Evolutionary conservation across 2,329 filamentous ascomycete species (phyloP).

Genomic region (Annulohypoxylon truncatum): DNA sequence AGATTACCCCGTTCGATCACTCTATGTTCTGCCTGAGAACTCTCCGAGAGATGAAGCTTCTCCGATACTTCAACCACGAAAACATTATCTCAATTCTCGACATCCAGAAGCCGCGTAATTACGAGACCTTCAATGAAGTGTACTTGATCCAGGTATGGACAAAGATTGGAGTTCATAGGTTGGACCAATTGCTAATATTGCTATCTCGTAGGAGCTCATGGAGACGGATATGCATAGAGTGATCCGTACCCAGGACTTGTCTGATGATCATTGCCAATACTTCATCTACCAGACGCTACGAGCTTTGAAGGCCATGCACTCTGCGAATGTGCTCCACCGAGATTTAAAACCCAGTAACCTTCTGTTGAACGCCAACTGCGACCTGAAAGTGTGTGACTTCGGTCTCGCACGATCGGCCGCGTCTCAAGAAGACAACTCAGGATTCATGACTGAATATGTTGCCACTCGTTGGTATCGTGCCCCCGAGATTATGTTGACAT

Average conservation of each 20-base stretch:
- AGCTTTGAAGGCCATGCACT: constrained; percentile 99
- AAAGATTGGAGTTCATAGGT: not conserved
- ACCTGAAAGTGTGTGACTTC: constrained; percentile 99
- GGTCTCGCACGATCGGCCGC: constrained; percentile 94
- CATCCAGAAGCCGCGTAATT: constrained; percentile 97
- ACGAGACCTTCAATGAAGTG: constrained; percentile 95
- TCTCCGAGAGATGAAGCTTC: constrained; percentile 97
- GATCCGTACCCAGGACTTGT: constrained; percentile 97
- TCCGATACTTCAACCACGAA: constrained; percentile 99
- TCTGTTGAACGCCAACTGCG: constrained; percentile 97
- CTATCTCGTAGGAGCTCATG: constrained; percentile 82
- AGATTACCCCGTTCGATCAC: constrained; percentile 99
- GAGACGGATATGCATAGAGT: constrained; percentile 99
- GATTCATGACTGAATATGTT: constrained; percentile 99
- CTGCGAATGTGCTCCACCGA: constrained; percentile 95
- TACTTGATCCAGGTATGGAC: constrained; percentile 91
- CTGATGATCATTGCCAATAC: constrained; percentile 99
- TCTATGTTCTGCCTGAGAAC: constrained; percentile 99
- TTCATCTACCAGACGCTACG: constrained; percentile 99
- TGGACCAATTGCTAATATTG: constrained; percentile 34
- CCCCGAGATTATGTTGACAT: constrained; percentile 99
- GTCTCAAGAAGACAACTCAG: constrained; percentile 98
- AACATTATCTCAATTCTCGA: constrained; percentile 99
- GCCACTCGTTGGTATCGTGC: constrained; percentile 99
- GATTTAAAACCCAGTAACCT: constrained; percentile 98